Evolutionary conservation across 73 alveolate genomes (phyloP), one percentile per base, ranked within the genome.

Genomic region (Paramecium tetraurelia): DNA sequence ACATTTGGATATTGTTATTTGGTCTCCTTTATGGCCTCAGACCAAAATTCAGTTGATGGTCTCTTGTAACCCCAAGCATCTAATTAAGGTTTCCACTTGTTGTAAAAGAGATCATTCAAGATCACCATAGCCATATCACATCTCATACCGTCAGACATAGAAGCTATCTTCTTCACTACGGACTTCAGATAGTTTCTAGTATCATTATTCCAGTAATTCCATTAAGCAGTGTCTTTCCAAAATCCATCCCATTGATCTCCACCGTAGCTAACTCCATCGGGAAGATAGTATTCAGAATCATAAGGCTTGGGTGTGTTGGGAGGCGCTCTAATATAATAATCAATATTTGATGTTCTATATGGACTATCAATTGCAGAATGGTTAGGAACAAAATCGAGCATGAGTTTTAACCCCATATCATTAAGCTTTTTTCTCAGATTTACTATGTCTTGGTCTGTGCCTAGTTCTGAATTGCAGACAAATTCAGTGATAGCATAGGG

Each of bases 331-430:
- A 93, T 48, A 75, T 48, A 93, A 24, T 27, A 87, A 29, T 87
- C 93, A 29, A 85, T 88, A 93, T 93, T 4, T 38, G 53, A 24
- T 12, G 83, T 53, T 5, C 92, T 85, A 43, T 89, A 89, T 41
- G 95, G 95, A 58, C 92, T 44, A 87, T 93, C 96, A 8, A 69
- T 84, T 38, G 96, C 93, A 44, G 95, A 93, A 93, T 93, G 96
- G 87, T 93, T 93, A 9, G 96, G 96, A 29, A 93, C 96, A 86
- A 93, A 93, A 87, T 93, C 96, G n/a, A 93, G 53, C 95, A 93
- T 87, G 35, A 93, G 46, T 86, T 93, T 93, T 58, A 93, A 22
- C 6, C 89, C 89, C 63, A 83, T 53, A 3, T 24, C 29, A 88
- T 93, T 77, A 33, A 93, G 41, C 53, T 68, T 46, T n/a, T 41